Base-by-base conservation (phyloP, 2,329 filamentous ascomycete genomes). In the Aspergillus latus region DNA sequence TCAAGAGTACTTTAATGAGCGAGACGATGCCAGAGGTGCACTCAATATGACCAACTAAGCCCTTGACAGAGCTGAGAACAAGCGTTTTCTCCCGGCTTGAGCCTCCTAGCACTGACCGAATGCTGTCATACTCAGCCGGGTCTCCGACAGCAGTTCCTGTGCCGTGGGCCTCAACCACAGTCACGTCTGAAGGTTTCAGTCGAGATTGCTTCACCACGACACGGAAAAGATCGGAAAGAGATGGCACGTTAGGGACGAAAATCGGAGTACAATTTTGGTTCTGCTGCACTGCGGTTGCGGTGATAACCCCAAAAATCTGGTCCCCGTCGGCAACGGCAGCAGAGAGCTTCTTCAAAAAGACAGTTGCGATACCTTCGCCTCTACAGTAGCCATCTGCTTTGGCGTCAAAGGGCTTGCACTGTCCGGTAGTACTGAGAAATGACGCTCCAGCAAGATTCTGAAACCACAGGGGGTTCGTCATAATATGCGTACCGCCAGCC, bases 381-480 rank as follows among this genome's bases (percentile, higher is more conserved):
- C 81, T 77, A 56, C 78, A 81, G 59, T 83, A 83, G 0, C 81
- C 80, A 65, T 82, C 78, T 0, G 80, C 80, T 6, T 68, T 61
- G 4, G 68, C 67, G 48, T 80, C 78, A 37, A 79, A 81, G 0
- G 78, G 68, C 48, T 78, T 79, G 52, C 80, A 83, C 7, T 72
- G 67, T 0, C 80, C 80, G 1, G 73, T 77, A 0, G 70, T 69
- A 13, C 72, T 77, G 1, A 80, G 62, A 52, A 81, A 79, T 2
- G 67, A 66, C 0, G 70, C 78, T 0, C 64, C 67, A 2, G 65
- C 68, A 7, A 78, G 56, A 52, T 54, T 58, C 34, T 62, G 60
- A 44, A 51, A 63, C 4, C 43, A 62, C 16, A 68, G 36, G 1
- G 69, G 67, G 44, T 61, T 68, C 8, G 66, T 65, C 4, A 76